Conservation (phyloP, 2,329 filamentous ascomycete genomes). For the Monilinia laxa region DNA sequence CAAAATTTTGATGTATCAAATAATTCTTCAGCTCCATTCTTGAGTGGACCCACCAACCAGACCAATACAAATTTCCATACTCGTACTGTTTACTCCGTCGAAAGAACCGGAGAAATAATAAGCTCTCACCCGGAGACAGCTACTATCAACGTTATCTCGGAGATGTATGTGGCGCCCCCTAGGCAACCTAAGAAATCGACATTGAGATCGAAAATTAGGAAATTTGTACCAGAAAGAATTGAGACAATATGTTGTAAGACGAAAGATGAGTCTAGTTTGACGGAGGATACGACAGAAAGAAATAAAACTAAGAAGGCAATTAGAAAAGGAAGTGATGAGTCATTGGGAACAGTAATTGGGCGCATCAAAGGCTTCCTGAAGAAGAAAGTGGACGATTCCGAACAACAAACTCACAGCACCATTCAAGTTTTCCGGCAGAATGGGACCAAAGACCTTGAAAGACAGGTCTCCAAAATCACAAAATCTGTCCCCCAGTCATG, state of each 20-base stretch:
- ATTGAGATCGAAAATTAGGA: background rate
- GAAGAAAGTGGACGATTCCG: background rate
- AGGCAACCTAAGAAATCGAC: background rate
- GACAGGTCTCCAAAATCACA: background rate
- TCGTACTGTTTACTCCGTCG: background rate
- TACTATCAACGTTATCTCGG: background rate
- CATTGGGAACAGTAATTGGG: background rate
- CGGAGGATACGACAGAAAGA: background rate
- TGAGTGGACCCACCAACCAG: background rate
- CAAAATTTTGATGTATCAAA: background rate
- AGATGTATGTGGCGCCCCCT: background rate
- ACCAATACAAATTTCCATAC: background rate
- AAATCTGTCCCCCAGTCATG: too few species aligned
- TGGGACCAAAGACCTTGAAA: background rate
- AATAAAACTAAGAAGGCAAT: too few species aligned
- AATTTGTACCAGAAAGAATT: background rate
- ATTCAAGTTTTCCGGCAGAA: too few species aligned
- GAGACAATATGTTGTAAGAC: background rate
- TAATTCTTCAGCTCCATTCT: background rate
- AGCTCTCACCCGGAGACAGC: background rate
- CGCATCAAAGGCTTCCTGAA: too few species aligned
- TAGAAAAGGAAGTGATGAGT: background rate
- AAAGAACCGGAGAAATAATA: background rate
- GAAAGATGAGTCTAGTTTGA: too few species aligned
- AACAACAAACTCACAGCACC: background rate